Evolutionary conservation across 2,329 filamentous ascomycete genomes (phyloP), one percentile per base, ranked within the genome.

Genomic region (Colletotrichum chlorophyti): DNA sequence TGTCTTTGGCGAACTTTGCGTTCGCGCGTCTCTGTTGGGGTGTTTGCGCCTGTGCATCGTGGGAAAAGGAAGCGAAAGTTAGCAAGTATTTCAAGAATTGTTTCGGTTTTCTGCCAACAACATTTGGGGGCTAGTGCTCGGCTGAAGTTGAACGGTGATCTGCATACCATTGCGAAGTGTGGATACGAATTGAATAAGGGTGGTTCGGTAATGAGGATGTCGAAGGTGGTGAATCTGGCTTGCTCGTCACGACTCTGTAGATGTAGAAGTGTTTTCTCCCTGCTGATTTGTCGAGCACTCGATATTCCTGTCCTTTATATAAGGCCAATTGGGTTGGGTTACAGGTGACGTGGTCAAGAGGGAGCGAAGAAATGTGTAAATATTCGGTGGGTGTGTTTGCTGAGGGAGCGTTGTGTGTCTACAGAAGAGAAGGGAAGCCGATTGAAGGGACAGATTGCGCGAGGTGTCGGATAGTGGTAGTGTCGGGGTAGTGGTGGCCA

Each of bases 21-120:
- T 95, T 95, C 63, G 89, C 87, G 70, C 86, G 86, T 73, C 91
- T 88, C 80, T 95, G 91, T 75, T 91, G 85, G 66, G 89, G 91
- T 65, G 91, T 95, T 88, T 94, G 91, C 66, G 87, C 90, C 90
- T 93, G 69, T 17, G 17, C 31, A 9, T 40, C 42, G 26, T 24
- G 23, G 23, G 41, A 48, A n/a, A n/a, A n/a, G n/a, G n/a, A n/a
- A n/a, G n/a, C n/a, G n/a, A n/a, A n/a, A n/a, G n/a, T n/a, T n/a
- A n/a, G n/a, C n/a, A n/a, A n/a, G n/a, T n/a, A n/a, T n/a, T n/a
- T n/a, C n/a, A n/a, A n/a, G n/a, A n/a, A n/a, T n/a, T n/a, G n/a
- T n/a, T n/a, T n/a, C n/a, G n/a, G n/a, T n/a, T n/a, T n/a, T n/a
- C n/a, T n/a, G n/a, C n/a, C n/a, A n/a, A n/a, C n/a, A n/a, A n/a